Conservation (phyloP, 2,329 filamentous ascomycete genomes). For the Ceratocystis diversiconidia region DNA sequence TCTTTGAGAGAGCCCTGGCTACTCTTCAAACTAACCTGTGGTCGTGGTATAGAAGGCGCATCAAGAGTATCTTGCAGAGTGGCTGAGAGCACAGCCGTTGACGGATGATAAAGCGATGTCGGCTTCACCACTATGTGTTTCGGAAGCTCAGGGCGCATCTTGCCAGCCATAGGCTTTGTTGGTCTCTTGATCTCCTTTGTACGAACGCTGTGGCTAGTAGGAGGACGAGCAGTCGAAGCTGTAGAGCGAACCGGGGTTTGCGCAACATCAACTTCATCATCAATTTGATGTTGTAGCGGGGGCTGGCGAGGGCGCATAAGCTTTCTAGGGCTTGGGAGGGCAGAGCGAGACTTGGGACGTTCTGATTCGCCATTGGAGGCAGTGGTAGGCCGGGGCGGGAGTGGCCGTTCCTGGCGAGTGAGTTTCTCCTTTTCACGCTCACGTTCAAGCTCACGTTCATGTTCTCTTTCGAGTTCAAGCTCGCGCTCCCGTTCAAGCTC, state of each 20-base stretch:
- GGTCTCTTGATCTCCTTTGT: conserved; percentile 44
- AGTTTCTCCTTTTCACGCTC: conserved; percentile 8
- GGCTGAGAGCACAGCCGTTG: conserved; percentile 43
- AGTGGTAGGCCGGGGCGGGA: background rate
- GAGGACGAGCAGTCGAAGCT: conserved; percentile 12
- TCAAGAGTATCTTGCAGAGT: conserved; percentile 42
- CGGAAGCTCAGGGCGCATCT: conserved; percentile 48
- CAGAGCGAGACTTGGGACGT: conserved; percentile 14
- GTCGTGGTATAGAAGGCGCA: conserved; percentile 25
- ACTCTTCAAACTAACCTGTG: conserved; percentile 45
- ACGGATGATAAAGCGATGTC: conserved; percentile 46
- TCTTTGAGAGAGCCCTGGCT: conserved; percentile 52
- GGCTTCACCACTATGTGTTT: conserved; percentile 61
- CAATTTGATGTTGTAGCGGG: conserved; percentile 27
- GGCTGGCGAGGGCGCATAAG: conserved; percentile 34
- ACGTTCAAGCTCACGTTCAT: conserved; percentile 7
- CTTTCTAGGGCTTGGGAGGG: conserved; percentile 16
- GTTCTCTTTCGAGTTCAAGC: conserved; percentile 8
- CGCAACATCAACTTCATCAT: conserved; percentile 40
- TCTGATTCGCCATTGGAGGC: conserved; percentile 5
- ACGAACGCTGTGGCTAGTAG: conserved; percentile 12
- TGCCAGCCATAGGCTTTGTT: conserved; percentile 50
- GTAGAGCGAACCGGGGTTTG: conserved; percentile 29
- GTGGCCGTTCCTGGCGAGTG: background rate
- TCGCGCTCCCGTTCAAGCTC: background rate